Percentiles rank a stretch among this genome's conserved stretches.
phyloP scores from a whole-genome alignment of 306 rosid species.

The Sicyos baderoa region DNA sequence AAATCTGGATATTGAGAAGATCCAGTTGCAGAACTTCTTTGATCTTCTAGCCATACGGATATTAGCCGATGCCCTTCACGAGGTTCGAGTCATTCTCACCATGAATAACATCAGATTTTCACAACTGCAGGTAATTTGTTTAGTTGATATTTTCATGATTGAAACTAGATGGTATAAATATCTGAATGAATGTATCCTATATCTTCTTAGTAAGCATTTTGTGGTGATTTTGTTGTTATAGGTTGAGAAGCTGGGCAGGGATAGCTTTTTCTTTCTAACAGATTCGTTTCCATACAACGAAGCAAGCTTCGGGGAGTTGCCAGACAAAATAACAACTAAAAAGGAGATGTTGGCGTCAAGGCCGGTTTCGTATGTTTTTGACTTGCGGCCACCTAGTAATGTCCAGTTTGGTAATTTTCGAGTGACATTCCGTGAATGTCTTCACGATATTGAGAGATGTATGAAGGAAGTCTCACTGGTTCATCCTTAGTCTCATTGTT shows the following conservation, averaged over 20 bases:
- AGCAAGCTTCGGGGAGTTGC: slow-evolving; percentile 47
- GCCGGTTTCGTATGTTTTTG: slow-evolving; percentile 57
- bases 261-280: slow-evolving; percentile 51
- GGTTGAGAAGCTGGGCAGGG: slow-evolving; percentile 74
- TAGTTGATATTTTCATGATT: background rate
- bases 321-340: slow-evolving; percentile 32
- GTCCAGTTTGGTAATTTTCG: slow-evolving; percentile 36
- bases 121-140: slow-evolving; percentile 55
- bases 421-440: slow-evolving; percentile 24
- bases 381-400: slow-evolving; percentile 35
- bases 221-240: slow-evolving; percentile 28
- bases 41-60: slow-evolving; percentile 57
- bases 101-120: slow-evolving; percentile 75
- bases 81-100: slow-evolving; percentile 54
- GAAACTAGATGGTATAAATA: background rate
- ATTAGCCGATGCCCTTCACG: slow-evolving; percentile 42
- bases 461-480: background rate
- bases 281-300: slow-evolving; percentile 68
- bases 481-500: background rate
- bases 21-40: slow-evolving; percentile 46
- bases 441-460: slow-evolving; percentile 22
- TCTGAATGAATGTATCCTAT: background rate
- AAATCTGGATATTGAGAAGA: slow-evolving; percentile 34
- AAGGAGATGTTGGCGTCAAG: slow-evolving; percentile 48
- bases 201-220: background rate